Evolutionary conservation across 1,284 basidiomycete genomes (phyloP).

Genomic region (Schizophyllum commune): DNA sequence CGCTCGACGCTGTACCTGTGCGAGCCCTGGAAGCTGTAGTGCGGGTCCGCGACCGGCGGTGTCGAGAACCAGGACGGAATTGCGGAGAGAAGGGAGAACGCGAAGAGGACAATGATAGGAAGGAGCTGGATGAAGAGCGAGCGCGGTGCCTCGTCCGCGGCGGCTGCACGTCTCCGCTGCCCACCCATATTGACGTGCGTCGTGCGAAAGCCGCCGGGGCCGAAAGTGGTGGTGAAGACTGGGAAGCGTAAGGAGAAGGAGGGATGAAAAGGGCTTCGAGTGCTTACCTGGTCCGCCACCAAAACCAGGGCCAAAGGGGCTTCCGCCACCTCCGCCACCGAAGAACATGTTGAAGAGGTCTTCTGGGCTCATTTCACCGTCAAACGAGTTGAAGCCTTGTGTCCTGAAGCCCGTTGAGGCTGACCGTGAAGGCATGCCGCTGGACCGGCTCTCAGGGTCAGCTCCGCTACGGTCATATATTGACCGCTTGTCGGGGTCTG

Average conservation of each 20-base stretch:
- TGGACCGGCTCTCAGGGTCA: slow-evolving; percentile 78
- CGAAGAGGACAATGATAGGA: slow-evolving; percentile 79
- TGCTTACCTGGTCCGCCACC: slow-evolving; percentile 50
- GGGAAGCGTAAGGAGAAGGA: slow-evolving; percentile 8
- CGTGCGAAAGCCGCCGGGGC: slow-evolving; percentile 69
- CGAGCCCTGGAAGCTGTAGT: slow-evolving; percentile 65
- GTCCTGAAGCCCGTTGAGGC: slow-evolving; percentile 28
- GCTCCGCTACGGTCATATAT: slow-evolving; percentile 80
- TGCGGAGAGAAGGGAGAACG: slow-evolving; percentile 80
- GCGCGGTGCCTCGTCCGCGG: slow-evolving; percentile 41
- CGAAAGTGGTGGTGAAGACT: slow-evolving; percentile 74
- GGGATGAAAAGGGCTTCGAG: slow-evolving; percentile 4
- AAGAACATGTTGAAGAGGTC: slow-evolving; percentile 99
- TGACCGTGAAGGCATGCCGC: slow-evolving; percentile 56
- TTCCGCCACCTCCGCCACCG: slow-evolving; percentile 56
- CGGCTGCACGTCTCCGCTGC: slow-evolving; percentile 9
- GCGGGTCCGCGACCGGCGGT: slow-evolving; percentile 68
- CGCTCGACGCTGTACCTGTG: slow-evolving; percentile 56
- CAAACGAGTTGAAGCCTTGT: slow-evolving; percentile 43
- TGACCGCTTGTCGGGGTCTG: slow-evolving; percentile 88
- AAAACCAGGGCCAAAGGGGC: slow-evolving; percentile 32
- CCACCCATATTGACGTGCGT: slow-evolving; percentile 39
- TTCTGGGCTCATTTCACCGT: slow-evolving; percentile 88
- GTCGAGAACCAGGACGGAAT: slow-evolving; percentile 72
- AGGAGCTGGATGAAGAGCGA: slow-evolving; percentile 78